These are phyloP conservation scores for Spirogloea muscicola DNA, from an alignment of 139 green algal genomes.

Conservation along the genomic window DNA sequence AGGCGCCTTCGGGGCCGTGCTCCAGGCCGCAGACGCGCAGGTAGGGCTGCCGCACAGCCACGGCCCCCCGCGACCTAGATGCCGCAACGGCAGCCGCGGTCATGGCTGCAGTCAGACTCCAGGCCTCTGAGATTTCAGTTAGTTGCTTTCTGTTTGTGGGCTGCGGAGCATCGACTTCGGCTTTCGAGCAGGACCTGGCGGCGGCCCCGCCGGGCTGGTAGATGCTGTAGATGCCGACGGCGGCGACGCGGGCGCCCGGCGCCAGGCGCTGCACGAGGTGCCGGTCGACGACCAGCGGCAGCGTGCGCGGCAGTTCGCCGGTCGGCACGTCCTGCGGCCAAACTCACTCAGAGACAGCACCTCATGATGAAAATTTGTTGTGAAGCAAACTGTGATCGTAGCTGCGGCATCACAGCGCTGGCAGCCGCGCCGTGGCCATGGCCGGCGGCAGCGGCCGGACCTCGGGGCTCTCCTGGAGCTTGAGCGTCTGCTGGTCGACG, in stretches of 20 bases:
- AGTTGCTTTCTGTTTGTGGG: no score
- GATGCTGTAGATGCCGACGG: slow-evolving; percentile 89
- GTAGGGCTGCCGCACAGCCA: slow-evolving; percentile 88
- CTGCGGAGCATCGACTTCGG: no score
- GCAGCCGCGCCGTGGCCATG: no score
- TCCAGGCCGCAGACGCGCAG: slow-evolving; percentile 86
- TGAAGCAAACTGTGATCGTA: no score
- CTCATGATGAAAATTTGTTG: no score
- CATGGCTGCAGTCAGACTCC: no score
- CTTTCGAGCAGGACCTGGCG: no score
- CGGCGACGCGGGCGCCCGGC: slow-evolving; percentile 84
- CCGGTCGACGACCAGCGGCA: slow-evolving; percentile 82
- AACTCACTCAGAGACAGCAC: no score
- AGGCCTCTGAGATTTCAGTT: no score
- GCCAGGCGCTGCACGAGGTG: slow-evolving; percentile 69
- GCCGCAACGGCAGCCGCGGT: no score
- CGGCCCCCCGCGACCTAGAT: slow-evolving; percentile 5
- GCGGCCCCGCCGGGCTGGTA: slow-evolving; percentile 58
- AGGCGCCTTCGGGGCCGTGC: slow-evolving; percentile 58
- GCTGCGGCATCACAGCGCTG: no score
- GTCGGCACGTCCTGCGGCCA: slow-evolving; percentile 80
- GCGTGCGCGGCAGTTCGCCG: slow-evolving; percentile 82
- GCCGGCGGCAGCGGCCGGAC: no score
- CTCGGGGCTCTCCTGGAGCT: slow-evolving; percentile 95
- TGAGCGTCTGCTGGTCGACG: slow-evolving; percentile 96